phyloP scores from a whole-genome alignment of 345 rosid genomes.

The Populus davidiana region DNA sequence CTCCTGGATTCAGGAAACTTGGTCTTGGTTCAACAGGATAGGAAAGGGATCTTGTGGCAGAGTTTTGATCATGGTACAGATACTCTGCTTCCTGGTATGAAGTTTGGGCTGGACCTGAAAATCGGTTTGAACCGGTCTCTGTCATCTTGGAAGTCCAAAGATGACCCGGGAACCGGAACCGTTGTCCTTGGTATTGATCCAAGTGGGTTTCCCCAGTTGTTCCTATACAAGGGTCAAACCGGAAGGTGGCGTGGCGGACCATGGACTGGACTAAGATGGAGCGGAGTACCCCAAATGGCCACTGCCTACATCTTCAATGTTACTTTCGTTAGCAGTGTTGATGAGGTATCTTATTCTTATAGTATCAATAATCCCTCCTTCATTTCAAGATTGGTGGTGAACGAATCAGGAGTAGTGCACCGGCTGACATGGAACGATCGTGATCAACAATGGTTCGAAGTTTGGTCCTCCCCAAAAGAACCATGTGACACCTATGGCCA shows the following conservation, averaged over 20 bases:
- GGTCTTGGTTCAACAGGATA: background rate
- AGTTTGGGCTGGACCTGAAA: conserved; percentile 18
- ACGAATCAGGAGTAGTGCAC: conserved; percentile 46
- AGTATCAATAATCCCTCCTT: conserved; percentile 25
- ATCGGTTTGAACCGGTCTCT: conserved; percentile 15
- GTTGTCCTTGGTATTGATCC: conserved; percentile 13
- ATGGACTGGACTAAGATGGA: conserved; percentile 68
- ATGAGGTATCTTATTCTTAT: conserved; percentile 38
- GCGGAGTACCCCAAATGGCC: conserved; percentile 64
- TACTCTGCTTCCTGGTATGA: conserved; percentile 13
- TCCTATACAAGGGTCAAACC: conserved; percentile 34
- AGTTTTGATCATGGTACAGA: conserved; percentile 6
- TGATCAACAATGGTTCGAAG: conserved; percentile 42
- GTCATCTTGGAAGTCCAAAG: conserved; percentile 31
- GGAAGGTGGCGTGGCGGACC: conserved; percentile 53
- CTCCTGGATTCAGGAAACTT: conserved; percentile 35
- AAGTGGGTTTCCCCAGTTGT: conserved; percentile 46
- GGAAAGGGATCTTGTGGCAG: background rate
- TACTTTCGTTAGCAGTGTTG: conserved; percentile 21
- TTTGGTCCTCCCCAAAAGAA: conserved; percentile 58
- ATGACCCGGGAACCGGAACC: conserved; percentile 25
- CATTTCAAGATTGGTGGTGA: conserved; percentile 46
- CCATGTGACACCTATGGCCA: conserved; percentile 53
- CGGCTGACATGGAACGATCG: conserved; percentile 48
- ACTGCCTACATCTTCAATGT: conserved; percentile 31